Base-by-base conservation (phyloP, 2,329 filamentous ascomycete genomes). In the Sarocladium kiliense region DNA sequence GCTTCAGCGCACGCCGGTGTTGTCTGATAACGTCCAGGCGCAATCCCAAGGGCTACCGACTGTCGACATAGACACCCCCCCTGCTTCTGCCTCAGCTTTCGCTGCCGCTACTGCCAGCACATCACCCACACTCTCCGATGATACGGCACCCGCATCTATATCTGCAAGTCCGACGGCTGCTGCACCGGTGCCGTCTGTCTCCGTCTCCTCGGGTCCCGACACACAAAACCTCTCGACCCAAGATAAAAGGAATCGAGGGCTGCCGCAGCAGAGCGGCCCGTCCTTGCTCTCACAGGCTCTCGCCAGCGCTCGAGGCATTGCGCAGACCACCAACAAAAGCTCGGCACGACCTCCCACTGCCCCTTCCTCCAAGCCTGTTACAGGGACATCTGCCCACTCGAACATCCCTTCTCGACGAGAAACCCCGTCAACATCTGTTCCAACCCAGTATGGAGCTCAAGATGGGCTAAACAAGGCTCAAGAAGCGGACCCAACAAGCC, bases 251-350 rank as follows among this genome's bases (percentile, higher is more conserved):
- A 41, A 53, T 16, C 50, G 50, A 59, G 65, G 68, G 60, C 65
- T 68, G 60, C 70, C 73, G 60, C 72, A 73, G 66, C 71, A 76
- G 63, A 70, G 70, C 64, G 79, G 79, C 59, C 77, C 79, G 61
- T 83, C 80, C 57, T 67, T 83, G 62, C 73, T 83, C 68, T 77
- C 78, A 58, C 77, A 82, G 69, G 79, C 80, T 65, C 72, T 83
- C 66, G 79, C 79, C 66, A 80, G 78, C 69, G 80, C 79, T 64
- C 78, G 80, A 64, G 79, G 79, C 64, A 80, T 81, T 51, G 12
- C 27, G 67, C 64, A 51, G 61, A 65, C 19, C 62, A 65, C 55
- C 56, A 27, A 53, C 54, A 47, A 55, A 54, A 5, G 37, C n/a
- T 32, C 44, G 2, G 12, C 23, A 18, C 47, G 47, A 27, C 23